Percentiles rank a stretch among this genome's conserved stretches.
Evolutionary conservation across 345 rosid genomes (phyloP).

Genomic region (Gossypium raimondii): DNA sequence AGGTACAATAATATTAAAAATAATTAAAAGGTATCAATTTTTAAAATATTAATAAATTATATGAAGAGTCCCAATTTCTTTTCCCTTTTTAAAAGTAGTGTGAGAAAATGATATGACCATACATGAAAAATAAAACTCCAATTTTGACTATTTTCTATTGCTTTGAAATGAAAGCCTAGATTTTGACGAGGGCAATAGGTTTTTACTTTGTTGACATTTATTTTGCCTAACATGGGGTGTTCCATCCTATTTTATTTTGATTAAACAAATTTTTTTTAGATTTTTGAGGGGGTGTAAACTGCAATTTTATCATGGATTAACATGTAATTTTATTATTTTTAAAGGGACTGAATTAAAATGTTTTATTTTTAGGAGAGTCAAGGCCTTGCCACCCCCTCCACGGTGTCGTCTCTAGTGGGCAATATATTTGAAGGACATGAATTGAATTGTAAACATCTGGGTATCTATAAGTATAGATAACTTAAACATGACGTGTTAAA

Average conservation of each 20-base stretch:
- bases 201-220: background rate
- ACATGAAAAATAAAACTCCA: background rate
- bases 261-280: too few species aligned
- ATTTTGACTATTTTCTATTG: background rate
- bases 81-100: background rate
- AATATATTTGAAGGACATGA: too few species aligned
- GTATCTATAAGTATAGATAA: too few species aligned
- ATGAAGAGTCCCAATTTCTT: background rate
- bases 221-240: background rate
- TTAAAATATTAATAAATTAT: background rate
- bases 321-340: too few species aligned
- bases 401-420: fast-evolving
- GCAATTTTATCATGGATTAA: too few species aligned
- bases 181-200: background rate
- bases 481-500: too few species aligned
- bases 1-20: background rate
- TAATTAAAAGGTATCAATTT: background rate
- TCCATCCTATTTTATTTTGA: too few species aligned
- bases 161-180: background rate
- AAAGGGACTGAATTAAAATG: too few species aligned
- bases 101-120: background rate
- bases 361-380: too few species aligned
- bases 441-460: fast-evolving
- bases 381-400: fast-evolving
- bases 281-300: too few species aligned